Evolutionary conservation across 768 basidiomycete genomes (phyloP).

Genomic region (Trametopsis cervina): DNA sequence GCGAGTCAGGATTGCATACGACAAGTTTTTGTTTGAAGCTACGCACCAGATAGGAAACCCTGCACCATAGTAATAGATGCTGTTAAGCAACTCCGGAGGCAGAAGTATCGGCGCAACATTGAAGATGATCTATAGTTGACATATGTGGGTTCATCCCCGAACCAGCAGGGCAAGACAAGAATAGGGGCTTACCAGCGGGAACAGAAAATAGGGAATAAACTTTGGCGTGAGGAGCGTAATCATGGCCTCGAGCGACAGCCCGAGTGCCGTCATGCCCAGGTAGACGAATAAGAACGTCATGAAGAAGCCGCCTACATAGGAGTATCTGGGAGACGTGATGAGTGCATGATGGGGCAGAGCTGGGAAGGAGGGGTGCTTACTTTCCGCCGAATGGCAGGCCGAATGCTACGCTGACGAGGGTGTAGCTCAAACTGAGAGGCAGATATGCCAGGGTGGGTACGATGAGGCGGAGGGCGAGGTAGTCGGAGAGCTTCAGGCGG

Average conservation of each 20-base stretch:
- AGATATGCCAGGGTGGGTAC: conserved; percentile 30
- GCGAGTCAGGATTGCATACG: too few relatives aligned
- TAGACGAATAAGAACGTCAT: conserved; percentile 26
- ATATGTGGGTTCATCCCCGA: neutral
- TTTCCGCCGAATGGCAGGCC: conserved; percentile 34
- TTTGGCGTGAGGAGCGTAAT: conserved; percentile 27
- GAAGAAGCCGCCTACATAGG: conserved; percentile 21
- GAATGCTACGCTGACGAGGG: conserved; percentile 38
- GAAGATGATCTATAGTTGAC: conserved; percentile 22
- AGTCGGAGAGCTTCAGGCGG: conserved; percentile 27
- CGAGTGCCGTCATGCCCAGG: conserved; percentile 27
- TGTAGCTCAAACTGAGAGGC: conserved; percentile 33
- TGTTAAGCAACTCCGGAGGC: conserved; percentile 23
- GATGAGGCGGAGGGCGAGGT: conserved; percentile 28
- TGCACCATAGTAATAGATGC: conserved; percentile 24
- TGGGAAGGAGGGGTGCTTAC: conserved; percentile 16
- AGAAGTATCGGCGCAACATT: conserved; percentile 25
- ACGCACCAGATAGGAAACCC: conserved; percentile 29
- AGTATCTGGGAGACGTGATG: conserved; percentile 8
- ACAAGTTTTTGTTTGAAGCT: neutral
- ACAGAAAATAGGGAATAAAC: conserved; percentile 28
- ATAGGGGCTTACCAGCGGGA: conserved; percentile 21
- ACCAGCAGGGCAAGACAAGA: neutral
- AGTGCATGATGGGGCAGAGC: neutral
- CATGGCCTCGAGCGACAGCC: conserved; percentile 28